Evolutionary conservation across 495 filamentous ascomycete genomes (phyloP), one percentile per base, ranked within the genome.

Genomic region (Annulohypoxylon moriforme): DNA sequence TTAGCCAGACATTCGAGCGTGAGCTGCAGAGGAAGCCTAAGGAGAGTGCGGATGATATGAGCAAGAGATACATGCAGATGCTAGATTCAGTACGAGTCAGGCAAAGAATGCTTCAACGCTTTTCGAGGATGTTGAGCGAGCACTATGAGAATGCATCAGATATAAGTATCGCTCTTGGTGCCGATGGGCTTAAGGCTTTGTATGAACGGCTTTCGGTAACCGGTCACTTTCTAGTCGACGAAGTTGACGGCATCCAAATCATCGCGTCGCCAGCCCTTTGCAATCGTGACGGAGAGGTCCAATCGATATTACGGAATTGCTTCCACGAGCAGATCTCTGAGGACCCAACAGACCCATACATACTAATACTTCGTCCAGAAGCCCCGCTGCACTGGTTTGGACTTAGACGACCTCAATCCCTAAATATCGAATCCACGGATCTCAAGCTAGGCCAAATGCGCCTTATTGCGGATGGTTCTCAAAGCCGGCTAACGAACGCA

Each of bases 131-230:
- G 75, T 83, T 99, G 38, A 93, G 92, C 66, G 91, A 97, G 71
- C 87, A 95, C 36, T 99, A 98, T 69, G 96, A 99, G 77, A 98
- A 98, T 76, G 91, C 93, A 10, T 96, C 93, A 11, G 96, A 99
- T 76, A 97, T 96, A 79, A 97, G 92, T 73, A 89, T 95, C 74
- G 87, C 90, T 57, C 83, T 95, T 53, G 82, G 87, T 9, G 82
- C 83, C 10, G 87, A 91, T 27, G 86, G 87, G 59, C 82, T 95
- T 22, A 86, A 88, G 65, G 85, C 91, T 13, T 85, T 99, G 33
- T 92, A 94, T 74, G 92, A 95, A 65, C 85, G 92, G 5, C 85
- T 99, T n/a, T 87, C 94, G 18, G 84, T 91, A 44, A 90, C 93
- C 7, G 93, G 93, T 33, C 96, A 99, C 77, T 95, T 98, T 75